Percentiles rank a stretch among this genome's conserved stretches.
These are phyloP conservation scores for Candida neerlandica DNA, from an alignment of 1,139 yeast genomes.

Conservation along the genomic window DNA sequence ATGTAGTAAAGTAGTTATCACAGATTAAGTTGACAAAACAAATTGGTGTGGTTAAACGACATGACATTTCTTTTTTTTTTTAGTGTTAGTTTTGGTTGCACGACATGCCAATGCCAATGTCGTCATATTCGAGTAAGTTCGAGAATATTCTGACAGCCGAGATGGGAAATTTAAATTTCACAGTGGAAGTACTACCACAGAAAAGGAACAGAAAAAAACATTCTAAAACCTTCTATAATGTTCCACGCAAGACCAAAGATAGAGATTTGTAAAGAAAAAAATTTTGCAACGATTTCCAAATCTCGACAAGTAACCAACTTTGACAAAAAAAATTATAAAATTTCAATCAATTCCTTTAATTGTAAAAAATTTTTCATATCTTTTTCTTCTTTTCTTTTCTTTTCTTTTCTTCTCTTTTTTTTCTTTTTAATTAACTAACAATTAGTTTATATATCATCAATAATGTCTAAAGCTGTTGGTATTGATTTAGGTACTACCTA, in stretches of 20 bases:
- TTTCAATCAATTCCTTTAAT: neutral
- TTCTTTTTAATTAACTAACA: neutral
- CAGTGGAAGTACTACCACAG: neutral
- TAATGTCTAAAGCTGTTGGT: conserved; percentile 72
- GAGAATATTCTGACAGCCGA: neutral
- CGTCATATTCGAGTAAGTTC: neutral
- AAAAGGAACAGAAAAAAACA: conserved; percentile 2
- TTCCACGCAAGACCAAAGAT: conserved; percentile 9
- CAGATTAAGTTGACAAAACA: neutral
- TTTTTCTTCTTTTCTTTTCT: conserved; percentile 9
- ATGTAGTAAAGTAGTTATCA: neutral
- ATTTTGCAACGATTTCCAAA: conserved; percentile 7
- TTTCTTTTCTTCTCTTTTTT: conserved; percentile 6
- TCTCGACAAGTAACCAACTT: conserved; percentile 3
- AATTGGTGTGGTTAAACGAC: neutral
- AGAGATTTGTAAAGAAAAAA: neutral
- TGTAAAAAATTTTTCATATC: conserved; percentile 5
- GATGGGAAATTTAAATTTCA: neutral
- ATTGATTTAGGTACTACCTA: conserved; percentile 86
- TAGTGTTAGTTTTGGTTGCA: neutral
- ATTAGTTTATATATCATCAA: conserved; percentile 19
- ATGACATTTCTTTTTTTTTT: neutral
- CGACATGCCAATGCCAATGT: neutral
- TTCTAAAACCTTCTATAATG: conserved; percentile 10
- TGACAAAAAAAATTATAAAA: conserved; percentile 3